Evolutionary conservation across 306 rosid genomes (phyloP).

Genomic region (Cajanus cajan): DNA sequence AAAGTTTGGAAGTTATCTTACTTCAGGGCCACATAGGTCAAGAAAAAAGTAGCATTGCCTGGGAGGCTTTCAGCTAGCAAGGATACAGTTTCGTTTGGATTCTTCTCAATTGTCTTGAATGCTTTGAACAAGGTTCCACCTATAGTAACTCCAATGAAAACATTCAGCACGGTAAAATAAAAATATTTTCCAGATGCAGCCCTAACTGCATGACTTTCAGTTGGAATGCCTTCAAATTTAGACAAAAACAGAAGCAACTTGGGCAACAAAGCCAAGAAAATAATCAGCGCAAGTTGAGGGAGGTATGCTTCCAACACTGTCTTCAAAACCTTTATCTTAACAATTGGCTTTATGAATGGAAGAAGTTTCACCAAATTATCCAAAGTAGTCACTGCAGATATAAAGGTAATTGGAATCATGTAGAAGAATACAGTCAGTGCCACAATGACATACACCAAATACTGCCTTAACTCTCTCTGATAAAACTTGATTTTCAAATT

Average conservation of each 20-base stretch:
- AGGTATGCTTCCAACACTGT: constrained; percentile 86
- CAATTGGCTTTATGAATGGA: constrained; percentile 72
- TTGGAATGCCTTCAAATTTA: constrained; percentile 79
- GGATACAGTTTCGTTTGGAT: constrained; percentile 30
- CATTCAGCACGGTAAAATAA: constrained; percentile 77
- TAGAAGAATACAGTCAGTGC: constrained; percentile 66
- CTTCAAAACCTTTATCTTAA: constrained; percentile 35
- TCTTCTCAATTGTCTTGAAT: constrained; percentile 49
- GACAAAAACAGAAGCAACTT: constrained; percentile 73
- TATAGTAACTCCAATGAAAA: constrained; percentile 81
- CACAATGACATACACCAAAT: constrained; percentile 62
- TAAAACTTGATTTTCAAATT: constrained; percentile 69
- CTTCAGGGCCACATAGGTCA: constrained; percentile 90
- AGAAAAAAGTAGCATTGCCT: constrained; percentile 72
- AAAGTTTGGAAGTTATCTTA: constrained; percentile 46
- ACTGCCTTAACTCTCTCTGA: constrained; percentile 62
- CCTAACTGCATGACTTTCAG: constrained; percentile 70
- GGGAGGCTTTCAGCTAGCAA: constrained; percentile 75
- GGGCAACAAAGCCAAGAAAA: constrained; percentile 85
- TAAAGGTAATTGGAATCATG: constrained; percentile 70
- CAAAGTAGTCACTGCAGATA: constrained; percentile 82
- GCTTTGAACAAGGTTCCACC: constrained; percentile 72
- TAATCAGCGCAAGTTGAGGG: constrained; percentile 80
- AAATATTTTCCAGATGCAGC: constrained; percentile 95
- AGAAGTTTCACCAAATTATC: constrained; percentile 61